These are phyloP conservation scores for Nakaseomyces uthaithaninus DNA, from an alignment of 1,139 yeast genomes.

Conservation along the genomic window DNA sequence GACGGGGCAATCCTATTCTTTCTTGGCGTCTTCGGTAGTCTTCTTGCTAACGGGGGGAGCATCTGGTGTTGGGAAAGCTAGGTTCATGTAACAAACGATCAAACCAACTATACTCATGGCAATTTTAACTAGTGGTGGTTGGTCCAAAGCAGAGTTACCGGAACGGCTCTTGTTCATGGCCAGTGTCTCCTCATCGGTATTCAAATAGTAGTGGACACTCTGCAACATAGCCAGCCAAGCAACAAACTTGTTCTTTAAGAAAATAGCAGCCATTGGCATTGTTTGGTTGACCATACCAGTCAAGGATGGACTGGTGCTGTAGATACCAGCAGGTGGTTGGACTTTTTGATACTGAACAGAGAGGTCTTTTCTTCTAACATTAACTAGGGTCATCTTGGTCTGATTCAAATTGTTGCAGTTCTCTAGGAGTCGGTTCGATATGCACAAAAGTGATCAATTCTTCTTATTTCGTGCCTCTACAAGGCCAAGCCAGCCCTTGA, in stretches of 20 bases:
- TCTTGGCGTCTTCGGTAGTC: neutral
- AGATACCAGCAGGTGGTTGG: constrained; percentile 39
- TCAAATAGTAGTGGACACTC: constrained; percentile 25
- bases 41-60: constrained; percentile 13
- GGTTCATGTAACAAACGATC: constrained; percentile 47
- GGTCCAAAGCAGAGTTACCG: constrained; percentile 27
- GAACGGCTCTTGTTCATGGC: constrained; percentile 28
- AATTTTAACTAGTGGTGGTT: constrained; percentile 41
- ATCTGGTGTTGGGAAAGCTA: constrained; percentile 30
- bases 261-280: constrained; percentile 65
- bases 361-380: constrained; percentile 33
- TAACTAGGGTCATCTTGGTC: constrained; percentile 21
- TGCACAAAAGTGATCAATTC: too few relatives aligned
- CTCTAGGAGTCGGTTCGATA: too few relatives aligned
- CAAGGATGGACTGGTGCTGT: constrained; percentile 34
- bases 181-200: constrained; percentile 22
- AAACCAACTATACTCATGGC: constrained; percentile 42
- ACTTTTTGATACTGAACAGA: constrained; percentile 35
- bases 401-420: too few relatives aligned
- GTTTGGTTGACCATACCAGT: constrained; percentile 43
- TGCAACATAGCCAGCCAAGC: constrained; percentile 32
- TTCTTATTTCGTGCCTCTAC: too few relatives aligned
- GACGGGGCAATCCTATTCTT: neutral
- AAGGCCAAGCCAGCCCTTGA: too few relatives aligned
- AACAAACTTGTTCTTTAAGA: constrained; percentile 36